These are phyloP conservation scores for Ceratobasidium sp. DNA, from an alignment of 1,284 basidiomycete species.

Conservation along the genomic window DNA sequence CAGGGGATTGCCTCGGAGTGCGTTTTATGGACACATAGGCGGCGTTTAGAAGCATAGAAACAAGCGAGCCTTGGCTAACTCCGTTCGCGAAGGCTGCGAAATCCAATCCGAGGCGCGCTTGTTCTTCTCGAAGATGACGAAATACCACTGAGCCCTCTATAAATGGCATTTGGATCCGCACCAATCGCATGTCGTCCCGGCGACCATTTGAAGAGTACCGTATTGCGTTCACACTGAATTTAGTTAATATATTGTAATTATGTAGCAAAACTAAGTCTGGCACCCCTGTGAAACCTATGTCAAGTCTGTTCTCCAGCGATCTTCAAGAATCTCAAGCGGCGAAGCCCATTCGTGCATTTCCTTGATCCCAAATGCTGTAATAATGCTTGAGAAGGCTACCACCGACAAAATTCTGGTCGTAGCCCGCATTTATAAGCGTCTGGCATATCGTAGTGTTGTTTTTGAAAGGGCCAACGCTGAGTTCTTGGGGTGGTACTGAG, in stretches of 20 bases:
- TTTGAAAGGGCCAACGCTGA: conserved; percentile 61
- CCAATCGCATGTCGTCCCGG: neutral
- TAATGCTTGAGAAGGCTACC: conserved; percentile 63
- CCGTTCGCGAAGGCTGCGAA: neutral
- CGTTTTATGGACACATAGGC: too few species aligned
- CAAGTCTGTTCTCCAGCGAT: too few species aligned
- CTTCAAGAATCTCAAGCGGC: conserved; percentile 10
- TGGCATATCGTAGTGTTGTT: conserved; percentile 23
- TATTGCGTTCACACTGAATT: too few species aligned
- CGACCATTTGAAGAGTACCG: too few species aligned
- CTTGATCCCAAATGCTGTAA: conserved; percentile 60
- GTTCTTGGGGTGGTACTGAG: conserved; percentile 61
- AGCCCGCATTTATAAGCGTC: conserved; percentile 59
- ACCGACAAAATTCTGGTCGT: conserved; percentile 58
- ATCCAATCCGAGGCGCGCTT: neutral
- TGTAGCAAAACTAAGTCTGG: too few species aligned
- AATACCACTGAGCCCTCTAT: too few species aligned
- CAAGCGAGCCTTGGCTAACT: neutral
- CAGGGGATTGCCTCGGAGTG: too few species aligned
- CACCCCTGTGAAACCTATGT: too few species aligned
- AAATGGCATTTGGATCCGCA: neutral
- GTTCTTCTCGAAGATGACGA: neutral
- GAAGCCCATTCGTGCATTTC: conserved; percentile 29
- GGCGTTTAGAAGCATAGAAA: neutral
- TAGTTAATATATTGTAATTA: too few species aligned